Conservation (phyloP, 192 early-diverging fungal genomes). For the Coemansia sp. region DNA sequence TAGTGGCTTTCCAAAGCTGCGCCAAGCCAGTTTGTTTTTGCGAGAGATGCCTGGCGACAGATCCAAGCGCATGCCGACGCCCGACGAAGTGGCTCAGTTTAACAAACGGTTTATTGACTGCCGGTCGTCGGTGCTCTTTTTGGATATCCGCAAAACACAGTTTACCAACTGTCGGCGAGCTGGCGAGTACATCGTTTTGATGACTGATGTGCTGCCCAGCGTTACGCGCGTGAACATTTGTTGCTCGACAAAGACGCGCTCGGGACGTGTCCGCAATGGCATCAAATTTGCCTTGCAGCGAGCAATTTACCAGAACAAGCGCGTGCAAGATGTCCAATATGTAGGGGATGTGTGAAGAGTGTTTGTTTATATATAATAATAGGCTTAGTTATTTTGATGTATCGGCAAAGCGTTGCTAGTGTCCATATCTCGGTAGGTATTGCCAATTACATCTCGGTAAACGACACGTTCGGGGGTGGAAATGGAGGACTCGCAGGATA, state of each 20-base stretch:
- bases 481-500: background rate
- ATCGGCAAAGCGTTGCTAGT: background rate
- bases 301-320: slow-evolving; percentile 3
- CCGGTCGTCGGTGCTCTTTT: background rate
- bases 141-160: background rate
- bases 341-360: background rate
- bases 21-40: background rate
- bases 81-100: background rate
- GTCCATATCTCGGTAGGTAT: background rate
- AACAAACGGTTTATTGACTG: slow-evolving; percentile 10
- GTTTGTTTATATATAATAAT: background rate
- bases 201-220: slow-evolving; percentile 11
- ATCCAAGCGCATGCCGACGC: background rate
- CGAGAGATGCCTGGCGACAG: background rate
- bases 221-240: slow-evolving; percentile 7
- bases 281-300: slow-evolving; percentile 9
- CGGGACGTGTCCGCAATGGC: background rate
- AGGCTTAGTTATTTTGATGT: background rate
- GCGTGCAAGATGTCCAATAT: background rate
- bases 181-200: slow-evolving; percentile 18
- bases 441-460: background rate
- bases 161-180: slow-evolving; percentile 7
- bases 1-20: background rate
- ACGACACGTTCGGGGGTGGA: slow-evolving; percentile 4
- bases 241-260: background rate